These are phyloP conservation scores for Elymus sibiricus DNA, from an alignment of 176 grass and related monocot genomes.

Conservation along the genomic window DNA sequence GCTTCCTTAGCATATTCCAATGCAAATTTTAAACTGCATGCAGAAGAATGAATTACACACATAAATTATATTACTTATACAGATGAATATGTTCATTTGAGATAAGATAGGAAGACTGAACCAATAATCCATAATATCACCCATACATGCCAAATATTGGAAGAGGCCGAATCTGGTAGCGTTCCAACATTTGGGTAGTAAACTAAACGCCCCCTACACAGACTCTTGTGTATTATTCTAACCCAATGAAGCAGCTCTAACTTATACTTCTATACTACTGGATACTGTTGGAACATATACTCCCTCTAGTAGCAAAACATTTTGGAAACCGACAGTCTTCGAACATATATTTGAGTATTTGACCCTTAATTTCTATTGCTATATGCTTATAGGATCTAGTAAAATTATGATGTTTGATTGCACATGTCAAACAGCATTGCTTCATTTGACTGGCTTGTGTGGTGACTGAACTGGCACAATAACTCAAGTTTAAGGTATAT, in stretches of 20 bases:
- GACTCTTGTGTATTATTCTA: background rate
- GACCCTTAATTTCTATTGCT: background rate
- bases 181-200: background rate
- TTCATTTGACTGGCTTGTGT: background rate
- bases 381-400: background rate
- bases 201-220: background rate
- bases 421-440: background rate
- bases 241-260: background rate
- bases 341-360: background rate
- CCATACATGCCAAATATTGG: background rate
- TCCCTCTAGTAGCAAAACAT: background rate
- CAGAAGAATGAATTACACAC: background rate
- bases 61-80: background rate
- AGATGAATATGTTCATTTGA: background rate
- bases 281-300: background rate
- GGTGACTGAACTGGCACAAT: background rate
- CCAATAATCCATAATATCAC: background rate
- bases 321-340: background rate
- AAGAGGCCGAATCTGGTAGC: background rate
- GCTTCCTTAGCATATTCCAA: background rate
- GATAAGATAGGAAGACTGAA: background rate
- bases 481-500: background rate
- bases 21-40: background rate
- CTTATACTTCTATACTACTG: background rate
- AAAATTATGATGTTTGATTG: background rate